Evolutionary conservation across 2,329 filamentous ascomycete genomes (phyloP), one percentile per base, ranked within the genome.

Genomic region (Aspergillus sp.): DNA sequence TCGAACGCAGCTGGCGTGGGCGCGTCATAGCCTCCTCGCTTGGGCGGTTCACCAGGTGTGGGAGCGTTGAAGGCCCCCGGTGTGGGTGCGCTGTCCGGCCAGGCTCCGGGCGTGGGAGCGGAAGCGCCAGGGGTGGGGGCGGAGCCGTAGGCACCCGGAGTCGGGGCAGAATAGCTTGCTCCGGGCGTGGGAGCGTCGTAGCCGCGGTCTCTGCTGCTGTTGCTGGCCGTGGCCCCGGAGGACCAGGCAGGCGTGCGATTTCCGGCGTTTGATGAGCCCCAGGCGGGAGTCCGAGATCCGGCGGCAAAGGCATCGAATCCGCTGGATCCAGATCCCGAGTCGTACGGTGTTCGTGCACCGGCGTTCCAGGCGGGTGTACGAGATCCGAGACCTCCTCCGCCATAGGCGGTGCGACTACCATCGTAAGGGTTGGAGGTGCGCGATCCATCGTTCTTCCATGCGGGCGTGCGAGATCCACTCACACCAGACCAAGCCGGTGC

Each of bases 311-410:
- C 80, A 60, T 89, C 88, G 55, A 92, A 55, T 83, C 89, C 49
- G 84, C 89, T 88, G 57, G 84, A 82, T 56, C 83, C 85, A 69
- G 89, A 90, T 20, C 82, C 81, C 54, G 87, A 84, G 57, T 88
- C 90, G 62, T 81, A 81, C 2, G 56, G 90, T 80, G 90, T 94
- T 73, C 90, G 89, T 56, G 88, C 86, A 55, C 90, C 90, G 2
- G 91, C 89, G 59, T 88, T 88, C 90, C 90, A 93, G 5, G 89
- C 89, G 7, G 90, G 90, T 1, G 89, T 92, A 55, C 90, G 86
- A 24, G 64, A 64, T 4, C 67, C 65, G 31, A 88, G 87, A 22
- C 84, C 83, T 18, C 72, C 52, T 53, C 65, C 67, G 56, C 92
- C 92, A 68, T 96, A 96, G 1, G 91, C 86, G 16, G 91, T 93